Base-by-base conservation (phyloP, 192 early-diverging fungal genomes). In the Coemansia umbellata region DNA sequence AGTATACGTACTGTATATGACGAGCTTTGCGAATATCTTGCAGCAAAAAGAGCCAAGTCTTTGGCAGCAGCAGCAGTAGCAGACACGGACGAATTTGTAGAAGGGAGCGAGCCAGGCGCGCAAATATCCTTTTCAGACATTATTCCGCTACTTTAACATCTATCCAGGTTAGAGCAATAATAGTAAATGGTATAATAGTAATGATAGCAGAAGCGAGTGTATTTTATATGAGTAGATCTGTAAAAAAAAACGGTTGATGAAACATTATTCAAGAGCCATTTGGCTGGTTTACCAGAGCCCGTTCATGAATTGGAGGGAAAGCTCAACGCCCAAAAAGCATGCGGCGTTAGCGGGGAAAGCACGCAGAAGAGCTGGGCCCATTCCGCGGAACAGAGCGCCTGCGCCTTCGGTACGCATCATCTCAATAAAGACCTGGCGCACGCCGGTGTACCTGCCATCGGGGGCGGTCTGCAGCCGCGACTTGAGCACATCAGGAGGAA, bases 401-500 rank as follows among this genome's bases (percentile, higher is more conserved):
- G 81, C 61, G 27, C 82, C 78, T 40, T 79, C 79, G 5, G 79
- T 69, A 31, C 81, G 64, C 43, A 78, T 78, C 60, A 87, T 78
- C 48, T 74, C 59, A 13, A 78, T 47, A 64, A 77, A 82, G 22
- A 77, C 77, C 36, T 79, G 65, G 19, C 68, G 55, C 48, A 81
- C 60, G 19, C 77, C 79, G 8, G 57, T 37, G 61, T 80, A 78
- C 50, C 43, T 75, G 50, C 78, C 78, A 35, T 75, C 78, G 24
- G 84, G 67, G 3, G 83, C 80, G 5, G 80, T 85, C 71, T 89
- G 84, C 63, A 88, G 80, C 39, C 84, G 78, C 27, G 85, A 89
- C 70, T 93, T 93, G 55, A 93, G 78, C 30, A 93, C 91, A 63
- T 93, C 91, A 37, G 92, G 91, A 7, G 90, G 91, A 31, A 80